These are phyloP conservation scores for Hevea brasiliensis DNA, from an alignment of 345 rosid genomes.

Conservation along the genomic window DNA sequence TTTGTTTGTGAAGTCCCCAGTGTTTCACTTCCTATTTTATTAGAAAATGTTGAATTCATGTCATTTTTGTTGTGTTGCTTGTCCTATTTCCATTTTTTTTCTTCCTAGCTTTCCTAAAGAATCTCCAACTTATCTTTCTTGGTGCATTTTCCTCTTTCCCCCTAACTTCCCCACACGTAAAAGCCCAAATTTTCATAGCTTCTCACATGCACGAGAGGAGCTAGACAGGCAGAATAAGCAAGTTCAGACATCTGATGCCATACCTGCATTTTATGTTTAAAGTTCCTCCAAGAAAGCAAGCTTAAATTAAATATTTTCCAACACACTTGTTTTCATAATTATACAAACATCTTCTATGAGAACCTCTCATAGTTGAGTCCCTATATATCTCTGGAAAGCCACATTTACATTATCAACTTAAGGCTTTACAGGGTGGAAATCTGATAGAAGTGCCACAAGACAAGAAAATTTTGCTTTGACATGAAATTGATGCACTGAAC, in stretches of 20 bases:
- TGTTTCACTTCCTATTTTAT: too few species aligned
- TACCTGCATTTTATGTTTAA: neutral
- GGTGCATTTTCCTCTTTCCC: neutral
- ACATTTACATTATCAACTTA: neutral
- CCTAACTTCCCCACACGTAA: neutral
- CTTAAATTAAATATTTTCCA: neutral
- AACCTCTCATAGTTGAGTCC: neutral
- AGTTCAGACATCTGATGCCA: constrained; percentile 3
- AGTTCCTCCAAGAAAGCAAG: neutral
- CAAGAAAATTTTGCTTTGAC: neutral
- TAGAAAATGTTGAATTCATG: too few species aligned
- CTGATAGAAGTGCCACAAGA: neutral
- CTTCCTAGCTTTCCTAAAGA: neutral
- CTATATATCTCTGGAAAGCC: neutral
- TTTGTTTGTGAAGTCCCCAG: too few species aligned
- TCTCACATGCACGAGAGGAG: neutral
- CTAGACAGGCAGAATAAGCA: neutral
- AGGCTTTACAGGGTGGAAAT: neutral
- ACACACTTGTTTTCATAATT: neutral
- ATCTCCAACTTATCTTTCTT: neutral
- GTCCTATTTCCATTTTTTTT: too few species aligned
- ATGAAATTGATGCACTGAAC: neutral
- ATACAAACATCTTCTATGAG: neutral
- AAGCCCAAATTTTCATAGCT: neutral
- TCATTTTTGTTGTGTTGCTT: too few species aligned